These are phyloP conservation scores for Metarhizium sp. DNA, from an alignment of 2,329 filamentous ascomycete genomes.

Conservation along the genomic window DNA sequence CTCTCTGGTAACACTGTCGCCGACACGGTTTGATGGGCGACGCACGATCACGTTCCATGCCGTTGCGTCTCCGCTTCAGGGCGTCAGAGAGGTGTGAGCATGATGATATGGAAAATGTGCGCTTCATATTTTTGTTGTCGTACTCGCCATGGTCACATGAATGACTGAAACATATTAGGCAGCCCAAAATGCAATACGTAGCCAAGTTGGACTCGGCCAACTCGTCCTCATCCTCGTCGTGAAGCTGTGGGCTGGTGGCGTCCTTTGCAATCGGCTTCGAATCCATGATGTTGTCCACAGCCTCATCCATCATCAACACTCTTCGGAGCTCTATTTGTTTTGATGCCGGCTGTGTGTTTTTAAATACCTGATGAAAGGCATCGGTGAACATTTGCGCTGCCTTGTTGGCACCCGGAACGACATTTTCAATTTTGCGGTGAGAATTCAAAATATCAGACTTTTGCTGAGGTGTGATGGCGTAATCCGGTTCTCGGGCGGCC, in stretches of 20 bases:
- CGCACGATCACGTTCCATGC: conserved; percentile 3
- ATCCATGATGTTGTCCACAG: conserved; percentile 43
- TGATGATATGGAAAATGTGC: conserved; percentile 39
- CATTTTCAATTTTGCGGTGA: conserved; percentile 29
- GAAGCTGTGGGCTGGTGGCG: conserved; percentile 19
- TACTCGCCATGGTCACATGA: conserved; percentile 55
- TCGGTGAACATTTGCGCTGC: conserved; percentile 43
- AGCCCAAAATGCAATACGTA: conserved; percentile 46
- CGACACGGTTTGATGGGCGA: conserved; percentile 20
- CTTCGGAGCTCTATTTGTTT: conserved; percentile 39
- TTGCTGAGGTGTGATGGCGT: conserved; percentile 43
- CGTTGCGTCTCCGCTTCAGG: conserved; percentile 17
- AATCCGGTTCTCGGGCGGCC: conserved; percentile 36
- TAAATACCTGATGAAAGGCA: conserved; percentile 48
- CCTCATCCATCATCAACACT: conserved; percentile 43
- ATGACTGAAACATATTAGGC: conserved; percentile 49
- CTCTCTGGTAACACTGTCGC: conserved; percentile 31
- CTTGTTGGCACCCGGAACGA: conserved; percentile 31
- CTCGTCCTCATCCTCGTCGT: conserved; percentile 26
- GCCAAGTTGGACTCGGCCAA: conserved; percentile 39
- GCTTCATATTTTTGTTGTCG: conserved; percentile 41
- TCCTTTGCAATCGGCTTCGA: conserved; percentile 44
- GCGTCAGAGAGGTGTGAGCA: conserved; percentile 21
- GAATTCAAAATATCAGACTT: conserved; percentile 42
- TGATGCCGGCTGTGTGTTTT: conserved; percentile 19